phyloP scores from a whole-genome alignment of 352 stramenopile genomes.

The Phytophthora constricta region DNA sequence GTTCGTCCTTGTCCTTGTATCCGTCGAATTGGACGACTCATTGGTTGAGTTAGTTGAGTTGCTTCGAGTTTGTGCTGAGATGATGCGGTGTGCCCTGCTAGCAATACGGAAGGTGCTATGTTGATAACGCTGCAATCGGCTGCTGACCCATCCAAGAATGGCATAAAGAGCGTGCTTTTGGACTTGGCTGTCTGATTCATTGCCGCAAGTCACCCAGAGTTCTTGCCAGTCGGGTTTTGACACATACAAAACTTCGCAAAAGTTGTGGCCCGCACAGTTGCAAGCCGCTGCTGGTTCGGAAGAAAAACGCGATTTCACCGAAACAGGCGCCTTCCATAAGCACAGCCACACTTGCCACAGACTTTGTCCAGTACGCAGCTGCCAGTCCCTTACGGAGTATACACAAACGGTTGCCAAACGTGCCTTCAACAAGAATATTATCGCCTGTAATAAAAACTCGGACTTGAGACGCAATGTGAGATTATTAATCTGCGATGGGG shows the following conservation, averaged over 20 bases:
- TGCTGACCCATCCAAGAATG: slow-evolving; percentile 67
- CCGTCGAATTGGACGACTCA: background rate
- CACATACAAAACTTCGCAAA: slow-evolving; percentile 68
- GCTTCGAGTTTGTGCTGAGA: background rate
- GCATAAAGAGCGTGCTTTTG: slow-evolving; percentile 63
- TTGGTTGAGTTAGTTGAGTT: background rate
- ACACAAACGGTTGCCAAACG: slow-evolving; percentile 58
- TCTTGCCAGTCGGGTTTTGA: slow-evolving; percentile 67
- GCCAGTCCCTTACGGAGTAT: slow-evolving; percentile 65
- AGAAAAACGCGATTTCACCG: slow-evolving; percentile 78
- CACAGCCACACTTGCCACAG: slow-evolving; percentile 13
- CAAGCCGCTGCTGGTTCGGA: slow-evolving; percentile 57
- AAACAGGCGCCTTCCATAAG: slow-evolving; percentile 46
- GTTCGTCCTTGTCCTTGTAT: background rate
- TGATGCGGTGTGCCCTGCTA: slow-evolving; percentile 37
- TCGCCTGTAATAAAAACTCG: slow-evolving; percentile 53
- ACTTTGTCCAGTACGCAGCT: slow-evolving; percentile 42
- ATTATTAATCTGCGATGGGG: slow-evolving; percentile 51
- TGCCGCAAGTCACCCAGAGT: slow-evolving; percentile 47
- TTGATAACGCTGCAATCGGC: slow-evolving; percentile 54
- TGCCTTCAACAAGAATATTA: slow-evolving; percentile 38
- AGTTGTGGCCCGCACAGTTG: slow-evolving; percentile 64
- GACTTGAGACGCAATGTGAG: slow-evolving; percentile 59
- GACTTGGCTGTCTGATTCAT: slow-evolving; percentile 48
- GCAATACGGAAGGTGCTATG: slow-evolving; percentile 43